phyloP scores from a whole-genome alignment of 495 filamentous ascomycete species.

The Thozetella sp. region DNA sequence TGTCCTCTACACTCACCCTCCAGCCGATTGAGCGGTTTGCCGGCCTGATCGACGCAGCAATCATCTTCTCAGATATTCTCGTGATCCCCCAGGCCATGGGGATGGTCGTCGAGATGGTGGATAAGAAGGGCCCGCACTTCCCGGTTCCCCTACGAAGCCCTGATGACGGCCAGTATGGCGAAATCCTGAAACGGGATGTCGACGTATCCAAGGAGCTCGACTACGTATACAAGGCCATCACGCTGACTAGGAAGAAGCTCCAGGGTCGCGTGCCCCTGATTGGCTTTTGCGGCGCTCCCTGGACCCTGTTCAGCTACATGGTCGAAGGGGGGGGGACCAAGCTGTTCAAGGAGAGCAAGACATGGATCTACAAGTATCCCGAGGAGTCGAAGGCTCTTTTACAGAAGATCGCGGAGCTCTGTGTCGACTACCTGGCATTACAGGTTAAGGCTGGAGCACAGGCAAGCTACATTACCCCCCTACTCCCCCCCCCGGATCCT shows the following conservation, averaged over 20 bases:
- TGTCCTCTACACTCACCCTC: conserved; percentile 87
- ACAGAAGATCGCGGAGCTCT: conserved; percentile 88
- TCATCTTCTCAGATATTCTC: conserved; percentile 98
- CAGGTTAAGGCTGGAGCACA: conserved; percentile 92
- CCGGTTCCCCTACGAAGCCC: conserved; percentile 79
- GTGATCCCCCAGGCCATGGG: conserved; percentile 98
- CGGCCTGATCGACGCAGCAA: conserved; percentile 92
- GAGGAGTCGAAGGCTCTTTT: conserved; percentile 77
- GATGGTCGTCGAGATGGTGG: conserved; percentile 95
- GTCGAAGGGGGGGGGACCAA: conserved; percentile 95
- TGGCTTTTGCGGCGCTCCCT: conserved; percentile 97
- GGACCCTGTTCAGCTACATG: conserved; percentile 98
- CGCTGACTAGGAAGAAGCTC: conserved; percentile 85
- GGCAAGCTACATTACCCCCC: conserved; percentile 34
- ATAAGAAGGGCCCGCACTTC: conserved; percentile 94
- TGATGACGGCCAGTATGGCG: conserved; percentile 76
- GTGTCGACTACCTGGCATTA: conserved; percentile 89
- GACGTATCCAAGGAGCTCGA: conserved; percentile 82
- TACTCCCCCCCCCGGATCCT: background rate
- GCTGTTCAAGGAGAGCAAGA: conserved; percentile 88
- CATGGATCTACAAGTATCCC: conserved; percentile 91
- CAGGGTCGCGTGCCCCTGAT: conserved; percentile 87
- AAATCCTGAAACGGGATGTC: conserved; percentile 74
- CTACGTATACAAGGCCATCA: conserved; percentile 96
- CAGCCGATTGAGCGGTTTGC: conserved; percentile 92